Evolutionary conservation across 257 asterid genomes (phyloP).

Genomic region (Gentiana dahurica): DNA sequence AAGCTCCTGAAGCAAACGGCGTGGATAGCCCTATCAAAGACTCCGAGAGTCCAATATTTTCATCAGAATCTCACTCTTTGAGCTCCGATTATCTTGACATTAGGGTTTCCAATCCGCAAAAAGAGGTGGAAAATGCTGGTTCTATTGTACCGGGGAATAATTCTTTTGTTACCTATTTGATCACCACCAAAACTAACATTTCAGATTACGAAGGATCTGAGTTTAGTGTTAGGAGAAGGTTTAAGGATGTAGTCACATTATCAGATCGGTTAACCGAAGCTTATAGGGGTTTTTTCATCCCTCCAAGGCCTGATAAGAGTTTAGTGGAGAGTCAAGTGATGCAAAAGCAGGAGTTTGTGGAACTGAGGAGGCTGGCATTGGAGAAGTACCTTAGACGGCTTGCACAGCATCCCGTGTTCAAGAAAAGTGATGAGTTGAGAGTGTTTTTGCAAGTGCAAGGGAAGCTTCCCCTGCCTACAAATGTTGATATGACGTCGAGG

Average conservation of each 20-base stretch:
- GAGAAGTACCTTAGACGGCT: constrained; percentile 81
- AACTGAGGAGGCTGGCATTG: constrained; percentile 84
- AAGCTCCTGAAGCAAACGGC: constrained; percentile 25
- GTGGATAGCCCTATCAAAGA: constrained; percentile 18
- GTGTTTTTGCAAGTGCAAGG: constrained; percentile 85
- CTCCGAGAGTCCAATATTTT: constrained; percentile 17
- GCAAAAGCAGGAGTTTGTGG: constrained; percentile 97
- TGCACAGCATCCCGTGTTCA: constrained; percentile 63
- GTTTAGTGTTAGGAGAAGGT: constrained; percentile 68
- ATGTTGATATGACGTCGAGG: constrained; percentile 72
- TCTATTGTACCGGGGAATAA: constrained; percentile 87
- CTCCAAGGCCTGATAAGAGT: constrained; percentile 94
- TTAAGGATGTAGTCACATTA: constrained; percentile 73
- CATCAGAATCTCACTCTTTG: constrained; percentile 28
- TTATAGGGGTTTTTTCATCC: constrained; percentile 75
- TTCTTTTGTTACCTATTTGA: constrained; percentile 56
- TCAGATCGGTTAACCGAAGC: constrained; percentile 73
- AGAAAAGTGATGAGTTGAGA: constrained; percentile 81
- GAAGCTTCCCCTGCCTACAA: constrained; percentile 63
- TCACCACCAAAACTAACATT: constrained; percentile 65
- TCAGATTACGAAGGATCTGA: constrained; percentile 54
- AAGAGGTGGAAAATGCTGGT: constrained; percentile 61
- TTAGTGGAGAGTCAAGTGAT: constrained; percentile 91
- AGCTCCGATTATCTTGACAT: constrained; percentile 53
- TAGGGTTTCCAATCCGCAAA: constrained; percentile 71